phyloP scores from a whole-genome alignment of 768 basidiomycete species.

The Tulasnella sp. region DNA sequence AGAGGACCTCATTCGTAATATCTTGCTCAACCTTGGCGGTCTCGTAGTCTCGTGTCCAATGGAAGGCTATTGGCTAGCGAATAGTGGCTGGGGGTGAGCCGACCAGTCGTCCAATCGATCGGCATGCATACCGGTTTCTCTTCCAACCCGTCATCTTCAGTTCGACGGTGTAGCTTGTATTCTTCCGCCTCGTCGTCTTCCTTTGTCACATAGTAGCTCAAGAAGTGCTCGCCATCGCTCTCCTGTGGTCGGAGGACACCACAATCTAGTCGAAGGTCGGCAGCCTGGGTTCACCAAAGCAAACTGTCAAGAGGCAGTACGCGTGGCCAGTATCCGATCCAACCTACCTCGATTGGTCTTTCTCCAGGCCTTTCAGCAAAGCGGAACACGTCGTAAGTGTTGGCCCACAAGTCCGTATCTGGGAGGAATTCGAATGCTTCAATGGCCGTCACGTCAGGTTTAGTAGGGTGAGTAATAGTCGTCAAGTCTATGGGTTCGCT shows the following conservation, averaged over 20 bases:
- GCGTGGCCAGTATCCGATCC: not conserved
- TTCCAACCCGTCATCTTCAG: not conserved
- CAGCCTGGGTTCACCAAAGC: constrained; percentile 34
- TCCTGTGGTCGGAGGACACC: constrained; percentile 81
- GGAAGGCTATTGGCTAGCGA: constrained; percentile 52
- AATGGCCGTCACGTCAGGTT: constrained; percentile 57
- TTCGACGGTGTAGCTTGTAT: constrained; percentile 38
- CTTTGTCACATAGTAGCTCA: constrained; percentile 70
- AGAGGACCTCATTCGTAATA: constrained; percentile 69
- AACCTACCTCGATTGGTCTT: constrained; percentile 49
- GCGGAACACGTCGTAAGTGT: constrained; percentile 75
- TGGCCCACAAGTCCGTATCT: constrained; percentile 78
- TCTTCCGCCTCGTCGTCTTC: constrained; percentile 56
- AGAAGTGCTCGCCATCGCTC: constrained; percentile 76
- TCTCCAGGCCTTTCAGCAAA: constrained; percentile 85
- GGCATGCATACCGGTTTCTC: not conserved
- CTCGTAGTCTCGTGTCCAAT: constrained; percentile 74
- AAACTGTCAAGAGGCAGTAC: not conserved
- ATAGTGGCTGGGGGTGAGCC: not conserved
- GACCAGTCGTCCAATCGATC: not conserved
- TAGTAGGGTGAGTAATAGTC: constrained; percentile 62
- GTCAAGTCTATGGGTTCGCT: constrained; percentile 48
- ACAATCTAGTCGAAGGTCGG: constrained; percentile 72
- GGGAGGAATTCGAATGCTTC: constrained; percentile 77
- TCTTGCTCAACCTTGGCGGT: constrained; percentile 79